These are phyloP conservation scores for Brasenia schreberi DNA, from an alignment of 164 flowering plant genomes.

Conservation along the genomic window DNA sequence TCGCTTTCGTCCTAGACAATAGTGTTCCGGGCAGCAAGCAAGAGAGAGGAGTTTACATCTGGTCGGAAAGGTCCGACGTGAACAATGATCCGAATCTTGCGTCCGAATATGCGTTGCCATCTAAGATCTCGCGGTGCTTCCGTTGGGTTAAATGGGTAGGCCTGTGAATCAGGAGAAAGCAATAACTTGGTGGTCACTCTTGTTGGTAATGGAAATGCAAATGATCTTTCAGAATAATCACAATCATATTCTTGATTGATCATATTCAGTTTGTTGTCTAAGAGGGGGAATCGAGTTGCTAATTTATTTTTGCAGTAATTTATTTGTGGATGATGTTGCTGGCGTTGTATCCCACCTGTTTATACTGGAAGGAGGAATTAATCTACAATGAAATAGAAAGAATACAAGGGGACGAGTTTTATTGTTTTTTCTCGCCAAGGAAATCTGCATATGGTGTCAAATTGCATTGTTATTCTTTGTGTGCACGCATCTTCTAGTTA, in stretches of 20 bases:
- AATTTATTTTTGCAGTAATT: neutral
- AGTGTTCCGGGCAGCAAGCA: constrained; percentile 72
- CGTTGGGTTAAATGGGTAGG: constrained; percentile 43
- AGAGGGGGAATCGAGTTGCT: no score
- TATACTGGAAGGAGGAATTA: neutral
- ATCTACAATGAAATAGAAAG: neutral
- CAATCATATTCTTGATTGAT: no score
- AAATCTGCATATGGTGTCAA: no score
- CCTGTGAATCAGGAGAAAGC: constrained; percentile 6
- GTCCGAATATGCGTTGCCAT: constrained; percentile 51
- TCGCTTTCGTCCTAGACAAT: constrained; percentile 75
- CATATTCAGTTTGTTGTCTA: no score
- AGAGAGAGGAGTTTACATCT: constrained; percentile 82
- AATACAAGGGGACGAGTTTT: no score
- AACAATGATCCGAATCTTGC: constrained; percentile 32
- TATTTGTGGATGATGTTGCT: no score
- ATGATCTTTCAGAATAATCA: no score
- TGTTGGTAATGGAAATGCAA: no score
- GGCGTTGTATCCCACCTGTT: neutral
- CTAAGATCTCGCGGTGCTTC: constrained; percentile 28
- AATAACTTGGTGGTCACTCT: no score
- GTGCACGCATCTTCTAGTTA: no score
- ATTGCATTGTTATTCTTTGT: no score
- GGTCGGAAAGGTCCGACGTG: constrained; percentile 58
- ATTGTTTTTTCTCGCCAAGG: no score